Base-by-base conservation (phyloP, 768 basidiomycete species). In the Leccinum imitatum region DNA sequence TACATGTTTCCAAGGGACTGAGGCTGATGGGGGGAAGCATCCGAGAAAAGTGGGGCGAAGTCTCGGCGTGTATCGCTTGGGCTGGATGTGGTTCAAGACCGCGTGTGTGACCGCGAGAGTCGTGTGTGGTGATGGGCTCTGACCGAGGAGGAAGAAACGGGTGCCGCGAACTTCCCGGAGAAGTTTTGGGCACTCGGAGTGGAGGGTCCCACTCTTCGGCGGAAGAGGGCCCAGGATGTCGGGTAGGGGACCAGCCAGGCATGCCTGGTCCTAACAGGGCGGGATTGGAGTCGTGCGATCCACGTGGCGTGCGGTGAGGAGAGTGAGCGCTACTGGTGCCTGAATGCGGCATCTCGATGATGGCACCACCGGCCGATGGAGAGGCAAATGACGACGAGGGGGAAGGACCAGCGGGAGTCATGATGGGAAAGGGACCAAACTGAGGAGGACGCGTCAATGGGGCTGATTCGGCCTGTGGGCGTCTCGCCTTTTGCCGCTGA, bases 401-500 rank as follows among this genome's bases (percentile, higher is more conserved):
- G 25, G 71, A 66, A 41, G 70, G 62, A 46, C 75, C 65, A 41
- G 75, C 64, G 53, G 77, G 71, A 25, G 78, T 77, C 39, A 73
- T 74, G 66, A 76, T 80, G 46, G 82, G 80, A 65, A 85, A 89
- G 17, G 86, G 79, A 31, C 84, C 85, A 68, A 84, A 87, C 66
- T 87, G 87, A 17, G 83, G 82, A 4, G 83, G 83, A 47, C 79
- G 82, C 59, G 77, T 75, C 58, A 80, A 72, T 54, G 85, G 80
- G 5, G 78, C 72, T 58, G 82, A 80, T 59, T 87, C 85, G 60
- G 79, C 82, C 55, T 85, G 85, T 21, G 91, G 90, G 39, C 88
- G 86, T 67, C 90, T 81, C 13, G 90, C 89, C 70, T 93, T 93
- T 78, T 93, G 91, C 62, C 91, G 85, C 70, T 93, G 91, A 72